Conservation (phyloP, 2,329 filamentous ascomycete genomes). For the Camillea tinctor region DNA sequence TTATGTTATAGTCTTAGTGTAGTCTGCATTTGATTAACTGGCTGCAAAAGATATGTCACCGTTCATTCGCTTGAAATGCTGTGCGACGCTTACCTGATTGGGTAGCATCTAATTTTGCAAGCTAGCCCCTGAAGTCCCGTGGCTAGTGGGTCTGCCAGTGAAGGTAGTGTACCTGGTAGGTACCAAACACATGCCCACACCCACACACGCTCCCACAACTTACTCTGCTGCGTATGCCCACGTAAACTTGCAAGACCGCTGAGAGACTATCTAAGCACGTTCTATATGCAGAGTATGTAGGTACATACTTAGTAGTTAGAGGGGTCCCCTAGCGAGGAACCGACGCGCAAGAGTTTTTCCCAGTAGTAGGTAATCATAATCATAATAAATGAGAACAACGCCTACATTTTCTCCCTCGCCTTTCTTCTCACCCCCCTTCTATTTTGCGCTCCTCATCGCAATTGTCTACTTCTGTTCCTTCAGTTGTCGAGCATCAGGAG, state of each 20-base stretch:
- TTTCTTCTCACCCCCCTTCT: conserved; percentile 6
- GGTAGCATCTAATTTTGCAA: background rate
- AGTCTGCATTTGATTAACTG: background rate
- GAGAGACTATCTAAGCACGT: background rate
- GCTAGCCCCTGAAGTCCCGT: background rate
- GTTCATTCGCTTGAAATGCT: background rate
- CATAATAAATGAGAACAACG: conserved; percentile 13
- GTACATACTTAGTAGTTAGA: too few species aligned
- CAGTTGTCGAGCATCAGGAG: conserved; percentile 11
- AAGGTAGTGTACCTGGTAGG: background rate
- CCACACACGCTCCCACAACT: too few species aligned
- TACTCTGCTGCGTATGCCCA: background rate
- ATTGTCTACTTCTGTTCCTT: conserved; percentile 15
- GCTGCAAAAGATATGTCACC: background rate
- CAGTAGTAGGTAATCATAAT: too few species aligned
- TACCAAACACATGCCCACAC: background rate
- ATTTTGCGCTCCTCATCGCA: conserved; percentile 2
- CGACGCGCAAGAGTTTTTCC: conserved; percentile 7
- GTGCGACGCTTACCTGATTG: background rate
- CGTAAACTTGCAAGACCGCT: background rate
- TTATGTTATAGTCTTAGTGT: background rate
- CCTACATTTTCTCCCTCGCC: conserved; percentile 18
- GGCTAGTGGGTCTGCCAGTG: background rate
- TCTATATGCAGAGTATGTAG: background rate
- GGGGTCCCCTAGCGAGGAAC: background rate